Conservation (phyloP, 441 rosid genomes). For the Eutrema salsugineum region DNA sequence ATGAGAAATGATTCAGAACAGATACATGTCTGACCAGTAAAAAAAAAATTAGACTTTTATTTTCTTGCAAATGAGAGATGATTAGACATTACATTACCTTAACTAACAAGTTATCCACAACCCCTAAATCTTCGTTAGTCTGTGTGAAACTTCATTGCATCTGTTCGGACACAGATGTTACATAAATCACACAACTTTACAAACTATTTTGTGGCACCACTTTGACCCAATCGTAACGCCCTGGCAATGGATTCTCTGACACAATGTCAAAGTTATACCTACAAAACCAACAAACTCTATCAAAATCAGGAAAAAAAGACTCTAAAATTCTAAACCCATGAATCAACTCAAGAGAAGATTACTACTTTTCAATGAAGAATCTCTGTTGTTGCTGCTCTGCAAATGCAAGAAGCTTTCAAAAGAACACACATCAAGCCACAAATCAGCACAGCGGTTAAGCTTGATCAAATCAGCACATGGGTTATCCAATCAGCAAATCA, state of each 20-base stretch:
- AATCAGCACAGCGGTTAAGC: no score
- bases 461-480: no score
- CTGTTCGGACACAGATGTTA: conserved; percentile 33
- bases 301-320: background rate
- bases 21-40: no score
- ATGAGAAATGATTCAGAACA: no score
- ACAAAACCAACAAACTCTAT: conserved; percentile 12
- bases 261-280: conserved; percentile 67
- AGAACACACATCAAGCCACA: no score
- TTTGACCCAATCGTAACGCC: conserved; percentile 60
- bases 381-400: conserved; percentile 48
- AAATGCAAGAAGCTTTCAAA: conserved; percentile 56
- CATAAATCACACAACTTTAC: conserved; percentile 39
- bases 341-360: background rate
- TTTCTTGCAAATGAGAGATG: no score
- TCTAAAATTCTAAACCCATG: background rate
- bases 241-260: conserved; percentile 51
- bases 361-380: conserved; percentile 45
- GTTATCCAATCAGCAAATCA: no score
- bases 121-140: conserved; percentile 27
- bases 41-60: no score
- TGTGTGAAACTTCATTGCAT: conserved; percentile 30
- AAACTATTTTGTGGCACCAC: conserved; percentile 31
- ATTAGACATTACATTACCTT: background rate
- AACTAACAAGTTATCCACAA: conserved; percentile 25